A percentile compares a stretch with the other conserved stretches of the same genome.
Conservation (phyloP, 441 rosid genomes). For the Adansonia madagascariensis region DNA sequence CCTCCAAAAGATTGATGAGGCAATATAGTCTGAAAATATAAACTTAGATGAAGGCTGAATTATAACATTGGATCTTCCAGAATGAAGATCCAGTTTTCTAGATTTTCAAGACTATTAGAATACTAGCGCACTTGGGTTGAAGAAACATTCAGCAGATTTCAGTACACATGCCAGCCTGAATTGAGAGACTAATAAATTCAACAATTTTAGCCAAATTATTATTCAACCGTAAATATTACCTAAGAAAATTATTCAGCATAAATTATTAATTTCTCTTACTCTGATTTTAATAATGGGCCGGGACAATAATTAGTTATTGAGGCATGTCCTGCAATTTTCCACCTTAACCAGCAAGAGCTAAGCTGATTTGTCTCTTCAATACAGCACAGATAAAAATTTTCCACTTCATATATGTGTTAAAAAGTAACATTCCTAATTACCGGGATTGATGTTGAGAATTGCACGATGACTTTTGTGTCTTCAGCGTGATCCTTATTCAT, state of each 20-base stretch:
- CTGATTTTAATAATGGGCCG: neutral
- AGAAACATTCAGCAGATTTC: neutral
- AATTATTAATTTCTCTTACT: neutral
- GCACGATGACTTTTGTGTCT: conserved; percentile 75
- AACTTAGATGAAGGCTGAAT: neutral
- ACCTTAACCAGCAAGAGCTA: conserved; percentile 17
- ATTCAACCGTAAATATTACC: neutral
- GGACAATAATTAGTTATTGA: neutral
- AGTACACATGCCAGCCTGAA: conserved; percentile 2
- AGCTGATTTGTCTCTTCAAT: neutral
- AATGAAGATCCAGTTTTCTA: neutral
- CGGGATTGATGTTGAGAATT: conserved; percentile 67
- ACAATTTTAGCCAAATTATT: neutral
- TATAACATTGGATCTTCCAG: neutral
- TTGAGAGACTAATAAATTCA: neutral
- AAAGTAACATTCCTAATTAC: conserved; percentile 41
- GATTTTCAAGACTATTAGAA: neutral
- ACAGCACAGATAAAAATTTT: neutral
- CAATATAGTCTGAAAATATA: neutral
- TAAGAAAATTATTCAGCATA: neutral
- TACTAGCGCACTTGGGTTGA: neutral
- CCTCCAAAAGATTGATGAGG: neutral
- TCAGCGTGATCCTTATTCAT: conserved; percentile 94
- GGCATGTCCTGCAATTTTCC: conserved; percentile 2
- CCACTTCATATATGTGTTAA: too few species aligned